These are phyloP conservation scores for Solanum etuberosum DNA, from an alignment of 257 asterid species.

Conservation along the genomic window DNA sequence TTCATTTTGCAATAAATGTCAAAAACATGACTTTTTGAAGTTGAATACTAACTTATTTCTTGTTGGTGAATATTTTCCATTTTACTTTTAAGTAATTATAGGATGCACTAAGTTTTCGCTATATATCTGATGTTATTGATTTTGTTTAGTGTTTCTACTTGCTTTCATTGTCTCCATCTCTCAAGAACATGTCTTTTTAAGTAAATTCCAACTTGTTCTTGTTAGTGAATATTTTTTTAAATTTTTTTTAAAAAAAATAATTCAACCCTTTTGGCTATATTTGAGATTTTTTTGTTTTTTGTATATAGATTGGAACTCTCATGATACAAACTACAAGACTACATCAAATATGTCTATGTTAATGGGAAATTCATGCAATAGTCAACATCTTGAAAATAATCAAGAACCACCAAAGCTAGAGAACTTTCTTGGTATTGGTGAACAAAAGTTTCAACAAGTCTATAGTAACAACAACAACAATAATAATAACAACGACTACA, in stretches of 20 bases:
- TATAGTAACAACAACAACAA: neutral
- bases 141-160: neutral
- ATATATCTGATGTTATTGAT: neutral
- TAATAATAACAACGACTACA: neutral
- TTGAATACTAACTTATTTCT: neutral
- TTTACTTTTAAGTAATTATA: neutral
- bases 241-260: neutral
- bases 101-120: neutral
- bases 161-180: neutral
- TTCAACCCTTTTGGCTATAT: neutral
- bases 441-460: slow-evolving; percentile 6
- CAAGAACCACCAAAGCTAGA: slow-evolving; percentile 53
- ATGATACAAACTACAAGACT: slow-evolving; percentile 11
- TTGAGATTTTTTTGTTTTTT: neutral
- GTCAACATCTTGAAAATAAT: slow-evolving; percentile 14
- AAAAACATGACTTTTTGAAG: neutral
- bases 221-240: neutral
- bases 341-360: slow-evolving; percentile 5
- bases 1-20: no score
- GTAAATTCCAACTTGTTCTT: neutral
- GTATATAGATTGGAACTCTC: slow-evolving; percentile 47
- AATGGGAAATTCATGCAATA: slow-evolving; percentile 24
- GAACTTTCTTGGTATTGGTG: slow-evolving; percentile 43
- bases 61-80: neutral
- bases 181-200: neutral